phyloP scores from a whole-genome alignment of 2,329 filamentous ascomycete genomes.

The Aureobasidium mangrovei region DNA sequence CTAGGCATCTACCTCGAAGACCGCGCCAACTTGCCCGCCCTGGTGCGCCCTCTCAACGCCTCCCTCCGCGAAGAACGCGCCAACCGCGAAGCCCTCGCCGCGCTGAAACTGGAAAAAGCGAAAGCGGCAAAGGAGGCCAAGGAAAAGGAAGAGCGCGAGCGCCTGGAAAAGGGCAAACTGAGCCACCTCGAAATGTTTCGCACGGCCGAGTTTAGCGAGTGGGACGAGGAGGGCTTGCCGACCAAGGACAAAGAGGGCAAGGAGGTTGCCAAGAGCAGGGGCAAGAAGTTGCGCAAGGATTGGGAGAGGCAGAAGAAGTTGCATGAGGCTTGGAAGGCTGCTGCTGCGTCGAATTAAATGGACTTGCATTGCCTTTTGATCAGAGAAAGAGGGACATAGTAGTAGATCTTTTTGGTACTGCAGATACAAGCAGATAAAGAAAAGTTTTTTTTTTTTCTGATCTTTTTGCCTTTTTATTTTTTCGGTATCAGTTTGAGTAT shows the following conservation, averaged over 20 bases:
- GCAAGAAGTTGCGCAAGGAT: conserved; percentile 79
- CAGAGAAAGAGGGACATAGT: no score
- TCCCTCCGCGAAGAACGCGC: conserved; percentile 42
- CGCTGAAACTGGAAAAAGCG: conserved; percentile 33
- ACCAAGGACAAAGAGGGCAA: conserved; percentile 67
- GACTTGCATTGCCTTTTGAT: no score
- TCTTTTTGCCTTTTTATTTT: no score
- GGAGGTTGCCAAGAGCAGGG: conserved; percentile 68
- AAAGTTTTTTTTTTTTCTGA: no score
- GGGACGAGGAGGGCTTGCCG: conserved; percentile 77
- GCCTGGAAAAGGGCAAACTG: conserved; percentile 48
- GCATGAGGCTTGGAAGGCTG: conserved; percentile 52
- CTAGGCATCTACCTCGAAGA: conserved; percentile 85
- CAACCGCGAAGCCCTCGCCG: conserved; percentile 46
- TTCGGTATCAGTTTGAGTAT: no score
- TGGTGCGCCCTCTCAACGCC: conserved; percentile 58
- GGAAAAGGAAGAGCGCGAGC: conserved; percentile 39
- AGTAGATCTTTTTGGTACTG: no score
- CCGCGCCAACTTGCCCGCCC: conserved; percentile 56
- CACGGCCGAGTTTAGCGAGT: conserved; percentile 58
- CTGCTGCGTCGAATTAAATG: not conserved
- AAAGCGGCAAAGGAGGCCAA: conserved; percentile 41
- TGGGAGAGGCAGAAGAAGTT: conserved; percentile 86
- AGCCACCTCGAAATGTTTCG: conserved; percentile 51
- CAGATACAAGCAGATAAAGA: no score